These are phyloP conservation scores for Tetrahymena malaccensis DNA, from an alignment of 73 alveolate genomes.

Conservation along the genomic window DNA sequence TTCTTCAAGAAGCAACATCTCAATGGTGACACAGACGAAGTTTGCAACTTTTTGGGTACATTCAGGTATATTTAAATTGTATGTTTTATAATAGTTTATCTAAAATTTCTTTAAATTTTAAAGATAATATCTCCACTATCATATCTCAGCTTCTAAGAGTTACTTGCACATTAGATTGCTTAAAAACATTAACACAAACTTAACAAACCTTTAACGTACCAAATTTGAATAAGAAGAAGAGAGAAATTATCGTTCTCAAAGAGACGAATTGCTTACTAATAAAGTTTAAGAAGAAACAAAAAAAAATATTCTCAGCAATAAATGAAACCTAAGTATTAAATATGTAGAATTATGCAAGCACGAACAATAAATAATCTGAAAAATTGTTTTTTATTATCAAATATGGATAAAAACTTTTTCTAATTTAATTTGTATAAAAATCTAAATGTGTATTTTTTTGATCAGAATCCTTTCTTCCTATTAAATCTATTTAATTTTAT, in stretches of 20 bases:
- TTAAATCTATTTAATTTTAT: background rate
- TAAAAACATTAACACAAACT: background rate
- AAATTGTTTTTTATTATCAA: background rate
- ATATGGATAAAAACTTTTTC: background rate
- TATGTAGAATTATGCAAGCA: background rate
- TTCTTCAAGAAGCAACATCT: background rate
- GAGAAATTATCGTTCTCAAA: background rate
- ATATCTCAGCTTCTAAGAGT: background rate
- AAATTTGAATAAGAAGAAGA: background rate
- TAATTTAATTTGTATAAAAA: background rate
- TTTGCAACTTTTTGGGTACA: background rate
- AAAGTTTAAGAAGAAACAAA: background rate
- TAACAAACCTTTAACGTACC: background rate
- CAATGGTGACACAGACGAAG: background rate
- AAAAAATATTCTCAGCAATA: background rate
- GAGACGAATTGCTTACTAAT: background rate
- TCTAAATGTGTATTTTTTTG: background rate
- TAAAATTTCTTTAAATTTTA: no score
- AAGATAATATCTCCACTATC: background rate
- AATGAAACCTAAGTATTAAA: background rate
- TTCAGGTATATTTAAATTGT: background rate
- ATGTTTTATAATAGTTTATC: no score
- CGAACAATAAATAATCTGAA: background rate
- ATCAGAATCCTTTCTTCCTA: background rate
- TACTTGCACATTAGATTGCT: background rate